These are phyloP conservation scores for Gaultheria prostrata DNA, from an alignment of 148 eudicot genomes.

Conservation along the genomic window DNA sequence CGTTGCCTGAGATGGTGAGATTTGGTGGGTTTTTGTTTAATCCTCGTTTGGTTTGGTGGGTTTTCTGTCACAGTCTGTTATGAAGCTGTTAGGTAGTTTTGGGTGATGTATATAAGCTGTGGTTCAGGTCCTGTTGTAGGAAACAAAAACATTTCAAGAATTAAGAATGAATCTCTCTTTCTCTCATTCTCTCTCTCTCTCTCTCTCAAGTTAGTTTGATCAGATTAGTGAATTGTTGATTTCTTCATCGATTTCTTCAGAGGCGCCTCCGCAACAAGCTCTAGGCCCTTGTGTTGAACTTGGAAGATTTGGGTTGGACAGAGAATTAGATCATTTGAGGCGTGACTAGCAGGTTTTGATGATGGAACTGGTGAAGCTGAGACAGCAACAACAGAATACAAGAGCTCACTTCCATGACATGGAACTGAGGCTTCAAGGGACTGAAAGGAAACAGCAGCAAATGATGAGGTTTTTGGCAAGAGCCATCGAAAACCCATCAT, in stretches of 20 bases:
- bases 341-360: conserved; percentile 63
- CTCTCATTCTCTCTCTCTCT: too few relatives aligned
- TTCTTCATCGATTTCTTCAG: too few relatives aligned
- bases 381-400: conserved; percentile 72
- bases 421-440: conserved; percentile 71
- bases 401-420: conserved; percentile 55
- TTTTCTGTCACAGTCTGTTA: too few relatives aligned
- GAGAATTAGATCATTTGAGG: conserved; percentile 55
- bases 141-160: too few relatives aligned
- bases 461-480: conserved; percentile 91
- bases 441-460: conserved; percentile 74
- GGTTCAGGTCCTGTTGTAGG: too few relatives aligned
- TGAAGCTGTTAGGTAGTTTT: too few relatives aligned
- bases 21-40: background rate
- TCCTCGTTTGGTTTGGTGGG: background rate
- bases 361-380: conserved; percentile 72
- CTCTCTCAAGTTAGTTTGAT: too few relatives aligned
- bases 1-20: background rate
- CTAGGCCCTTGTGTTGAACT: conserved; percentile 58
- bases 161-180: too few relatives aligned
- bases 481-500: conserved; percentile 79
- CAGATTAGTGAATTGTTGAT: too few relatives aligned
- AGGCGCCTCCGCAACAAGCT: conserved; percentile 48
- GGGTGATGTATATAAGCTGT: too few relatives aligned
- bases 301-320: conserved; percentile 55